These are phyloP conservation scores for Pseudodiploospora longispora DNA, from an alignment of 2,329 filamentous ascomycete species.

Conservation along the genomic window DNA sequence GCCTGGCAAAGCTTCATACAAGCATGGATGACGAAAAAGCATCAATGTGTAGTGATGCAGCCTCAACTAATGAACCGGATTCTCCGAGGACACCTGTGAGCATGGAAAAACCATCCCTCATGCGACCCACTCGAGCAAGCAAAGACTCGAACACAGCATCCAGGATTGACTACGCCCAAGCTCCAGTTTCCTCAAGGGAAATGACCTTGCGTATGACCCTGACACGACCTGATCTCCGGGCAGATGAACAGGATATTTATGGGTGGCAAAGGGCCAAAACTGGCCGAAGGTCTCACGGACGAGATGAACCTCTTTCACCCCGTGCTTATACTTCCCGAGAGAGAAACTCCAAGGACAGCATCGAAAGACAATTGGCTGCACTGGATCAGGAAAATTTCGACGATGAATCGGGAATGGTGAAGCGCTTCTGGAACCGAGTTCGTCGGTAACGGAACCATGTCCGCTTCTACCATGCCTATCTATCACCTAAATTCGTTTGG, in stretches of 20 bases:
- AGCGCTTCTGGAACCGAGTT: conserved; percentile 57
- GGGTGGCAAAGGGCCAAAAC: conserved; percentile 47
- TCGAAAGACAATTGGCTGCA: conserved; percentile 45
- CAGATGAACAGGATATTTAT: conserved; percentile 64
- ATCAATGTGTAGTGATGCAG: conserved; percentile 47
- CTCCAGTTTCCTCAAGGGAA: conserved; percentile 57
- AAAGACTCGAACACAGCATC: conserved; percentile 18
- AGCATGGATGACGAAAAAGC: conserved; percentile 51
- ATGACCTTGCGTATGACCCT: conserved; percentile 97
- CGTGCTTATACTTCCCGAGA: conserved; percentile 21
- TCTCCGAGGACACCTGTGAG: conserved; percentile 50
- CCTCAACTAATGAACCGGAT: conserved; percentile 48
- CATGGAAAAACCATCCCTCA: conserved; percentile 29
- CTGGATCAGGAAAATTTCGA: conserved; percentile 39
- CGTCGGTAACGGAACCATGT: conserved; percentile 29
- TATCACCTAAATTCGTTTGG: not conserved
- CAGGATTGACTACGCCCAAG: conserved; percentile 40
- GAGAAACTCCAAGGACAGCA: conserved; percentile 39
- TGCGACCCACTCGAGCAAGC: conserved; percentile 18
- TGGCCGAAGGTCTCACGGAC: conserved; percentile 36
- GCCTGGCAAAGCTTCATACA: conserved; percentile 45
- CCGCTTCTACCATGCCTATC: not conserved
- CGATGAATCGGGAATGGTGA: conserved; percentile 46
- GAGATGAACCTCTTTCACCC: conserved; percentile 25
- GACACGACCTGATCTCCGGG: conserved; percentile 78